Base-by-base conservation (phyloP, 2,329 filamentous ascomycete species). In the Talaromyces albobiverticillius region DNA sequence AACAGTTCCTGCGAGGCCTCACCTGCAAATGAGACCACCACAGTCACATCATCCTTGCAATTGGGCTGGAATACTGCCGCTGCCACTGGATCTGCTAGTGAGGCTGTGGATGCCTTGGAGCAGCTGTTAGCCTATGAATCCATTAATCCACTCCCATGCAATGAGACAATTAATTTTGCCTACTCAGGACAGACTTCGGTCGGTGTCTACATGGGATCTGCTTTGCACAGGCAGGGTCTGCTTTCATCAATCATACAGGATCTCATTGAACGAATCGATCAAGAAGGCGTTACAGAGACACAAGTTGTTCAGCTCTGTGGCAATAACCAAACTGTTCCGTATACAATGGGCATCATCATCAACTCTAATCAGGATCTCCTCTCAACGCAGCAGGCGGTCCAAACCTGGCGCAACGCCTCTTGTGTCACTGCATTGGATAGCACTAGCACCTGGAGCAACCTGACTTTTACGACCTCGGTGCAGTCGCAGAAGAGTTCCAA, bases 301-400 rank as follows among this genome's bases (percentile, higher is more conserved):
- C 40, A 20, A 20, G 22, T 38, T 29, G 46, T 26, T 14, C 46
- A 49, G 8, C 46, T 49, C 14, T 49, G 46, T 49, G 34, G 16
- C 32, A 26, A 11, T 40, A 22, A 7, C 10, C n/a, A 11, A 2
- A 49, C 13, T 29, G 7, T 32, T 10, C 22, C 16, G 8, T 49
- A 49, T 29, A 8, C 20, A 3, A 49, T 40, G 20, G 46, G 46
- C 6, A 38, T 49, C n/a, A 16, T 49, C 14, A 18, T 26, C 20
- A 49, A 25, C 10, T 26, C 46, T 7, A 49, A 40, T 23, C n/a
- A 6, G 16, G 25, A 49, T 18, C 29, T 49, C 8, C 20, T 20
- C 25, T 6, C 32, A 8, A 18, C 16, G 20, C 46, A 49, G 20
- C 7, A 40, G 8, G 32, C 46, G 11, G 20, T 49, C 5, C 32